Evolutionary conservation across 1,284 basidiomycete species (phyloP), one percentile per base, ranked within the genome.

Genomic region (Coniferiporia sulphurascens): DNA sequence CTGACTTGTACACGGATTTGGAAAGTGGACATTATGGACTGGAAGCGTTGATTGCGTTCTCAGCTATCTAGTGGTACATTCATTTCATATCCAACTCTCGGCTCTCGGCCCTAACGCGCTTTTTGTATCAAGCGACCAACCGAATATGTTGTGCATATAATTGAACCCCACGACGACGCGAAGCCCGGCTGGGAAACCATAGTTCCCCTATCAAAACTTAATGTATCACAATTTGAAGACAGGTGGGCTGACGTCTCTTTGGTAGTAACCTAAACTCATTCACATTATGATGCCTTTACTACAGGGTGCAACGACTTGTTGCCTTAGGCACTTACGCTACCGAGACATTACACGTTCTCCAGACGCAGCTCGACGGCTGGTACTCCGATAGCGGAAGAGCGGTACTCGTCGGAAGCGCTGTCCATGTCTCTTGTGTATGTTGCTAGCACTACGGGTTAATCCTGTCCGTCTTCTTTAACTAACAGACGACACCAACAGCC

Each of bases 371-470:
- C 27, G 52, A 58, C 15, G 75, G 81, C 17, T 87, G 85, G 85
- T 78, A 81, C 0, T 78, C 83, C 60, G 65, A 73, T 0, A 72
- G 70, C 35, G 68, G 71, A 1, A 71, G 71, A 60, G 69, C 77
- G 55, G 73, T 81, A 1, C 68, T 81, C 8, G 66, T 82, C 34
- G 80, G 80, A 34, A 78, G 80, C 59, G 74, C 79, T 1, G 78
- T 78, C 4, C 79, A 80, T 64, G 73, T 77, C 0, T 69, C 76
- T 48, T 69, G 71, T 46, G 74, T 62, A 58, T 13, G 60, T 46
- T 34, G 7, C 27, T 27, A 27, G 6, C 10, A 15, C 32, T 10
- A 2, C 27, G 3, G 27, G 27, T 48, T 13, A 15, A 19, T 35
- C 34, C 22, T 17, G 50, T 19, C 48, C 2, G 13, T 15, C n/a